Conservation (phyloP, 345 rosid genomes). For the Corymbia maculata region DNA sequence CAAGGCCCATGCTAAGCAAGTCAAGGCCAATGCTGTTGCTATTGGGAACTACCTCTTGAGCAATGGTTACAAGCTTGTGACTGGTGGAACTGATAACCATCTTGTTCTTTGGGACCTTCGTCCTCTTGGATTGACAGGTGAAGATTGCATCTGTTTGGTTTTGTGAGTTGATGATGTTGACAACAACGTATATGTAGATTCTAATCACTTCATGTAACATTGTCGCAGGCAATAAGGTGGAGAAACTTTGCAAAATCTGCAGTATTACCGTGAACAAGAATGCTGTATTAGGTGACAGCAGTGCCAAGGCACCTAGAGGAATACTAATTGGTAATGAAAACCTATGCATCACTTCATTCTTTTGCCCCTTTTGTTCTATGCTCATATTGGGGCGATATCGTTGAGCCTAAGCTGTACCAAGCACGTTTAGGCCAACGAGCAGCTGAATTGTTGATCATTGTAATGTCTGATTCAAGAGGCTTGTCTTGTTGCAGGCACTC, state of each 20-base stretch:
- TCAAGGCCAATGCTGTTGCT: constrained; percentile 93
- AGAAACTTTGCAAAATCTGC: constrained; percentile 88
- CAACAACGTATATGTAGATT: background rate
- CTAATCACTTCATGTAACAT: background rate
- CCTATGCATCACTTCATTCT: background rate
- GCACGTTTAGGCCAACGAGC: background rate
- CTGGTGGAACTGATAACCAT: constrained; percentile 94
- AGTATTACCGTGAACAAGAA: constrained; percentile 94
- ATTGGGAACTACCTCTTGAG: constrained; percentile 66
- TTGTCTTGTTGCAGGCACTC: constrained; percentile 48
- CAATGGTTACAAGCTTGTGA: constrained; percentile 84
- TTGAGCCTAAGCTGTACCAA: background rate
- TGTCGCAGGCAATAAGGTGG: constrained; percentile 83
- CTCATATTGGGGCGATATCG: accelerated
- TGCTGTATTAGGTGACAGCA: constrained; percentile 95
- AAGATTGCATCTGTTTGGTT: background rate
- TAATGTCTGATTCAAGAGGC: background rate
- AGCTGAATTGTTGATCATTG: background rate
- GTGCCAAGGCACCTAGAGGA: constrained; percentile 97
- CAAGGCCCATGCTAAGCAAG: constrained; percentile 91
- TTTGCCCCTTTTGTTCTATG: background rate
- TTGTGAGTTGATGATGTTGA: background rate
- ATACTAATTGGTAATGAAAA: constrained; percentile 69
- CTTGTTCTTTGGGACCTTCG: constrained; percentile 98
- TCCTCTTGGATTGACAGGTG: constrained; percentile 96